Evolutionary conservation across 176 grass and related monocot genomes (phyloP).

Genomic region (Puccinellia tenuiflora): DNA sequence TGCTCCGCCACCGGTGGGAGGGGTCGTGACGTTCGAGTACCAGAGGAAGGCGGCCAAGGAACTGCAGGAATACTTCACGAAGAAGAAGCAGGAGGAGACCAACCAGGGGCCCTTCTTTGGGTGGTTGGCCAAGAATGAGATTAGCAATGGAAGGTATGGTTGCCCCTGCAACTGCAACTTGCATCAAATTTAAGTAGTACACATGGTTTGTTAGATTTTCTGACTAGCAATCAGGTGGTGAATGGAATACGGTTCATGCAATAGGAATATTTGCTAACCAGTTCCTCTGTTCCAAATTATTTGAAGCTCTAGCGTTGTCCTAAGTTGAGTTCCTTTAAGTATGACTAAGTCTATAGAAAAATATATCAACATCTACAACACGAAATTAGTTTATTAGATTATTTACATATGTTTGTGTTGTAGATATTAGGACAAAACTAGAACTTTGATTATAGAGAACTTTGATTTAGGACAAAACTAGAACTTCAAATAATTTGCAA

Average conservation of each 20-base stretch:
- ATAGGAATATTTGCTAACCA: background rate
- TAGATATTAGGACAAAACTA: too few relatives aligned
- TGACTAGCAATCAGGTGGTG: background rate
- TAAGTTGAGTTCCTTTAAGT: too few relatives aligned
- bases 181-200: background rate
- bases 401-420: too few relatives aligned
- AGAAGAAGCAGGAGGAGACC: slow-evolving; percentile 90
- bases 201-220: background rate
- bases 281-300: background rate
- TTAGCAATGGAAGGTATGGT: slow-evolving; percentile 87
- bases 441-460: too few relatives aligned
- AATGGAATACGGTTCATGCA: background rate
- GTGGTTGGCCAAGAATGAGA: slow-evolving; percentile 82
- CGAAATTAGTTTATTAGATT: too few relatives aligned
- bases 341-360: too few relatives aligned
- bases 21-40: slow-evolving; percentile 76
- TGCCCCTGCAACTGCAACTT: slow-evolving; percentile 8
- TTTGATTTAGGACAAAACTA: too few relatives aligned
- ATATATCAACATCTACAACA: too few relatives aligned
- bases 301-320: too few relatives aligned
- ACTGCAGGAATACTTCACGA: slow-evolving; percentile 95
- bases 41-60: slow-evolving; percentile 98
- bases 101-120: slow-evolving; percentile 84
- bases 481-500: background rate
- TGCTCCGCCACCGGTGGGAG: slow-evolving; percentile 20